Evolutionary conservation across 768 basidiomycete genomes (phyloP), one percentile per base, ranked within the genome.

Genomic region (Ephemerocybe angulata): DNA sequence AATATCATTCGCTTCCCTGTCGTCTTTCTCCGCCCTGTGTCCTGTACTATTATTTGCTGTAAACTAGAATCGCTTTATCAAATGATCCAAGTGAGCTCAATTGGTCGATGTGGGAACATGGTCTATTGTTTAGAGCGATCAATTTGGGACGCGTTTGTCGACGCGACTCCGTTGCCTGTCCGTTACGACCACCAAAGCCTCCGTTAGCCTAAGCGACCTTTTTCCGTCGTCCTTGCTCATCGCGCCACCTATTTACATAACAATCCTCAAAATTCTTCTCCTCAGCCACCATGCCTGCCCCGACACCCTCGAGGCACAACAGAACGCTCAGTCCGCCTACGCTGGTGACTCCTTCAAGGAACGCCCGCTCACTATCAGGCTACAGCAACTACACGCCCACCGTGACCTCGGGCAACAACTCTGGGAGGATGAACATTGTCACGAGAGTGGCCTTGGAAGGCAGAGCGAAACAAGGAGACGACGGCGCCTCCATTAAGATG

Each of bases 381-480:
- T 70, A 60, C 54, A 70, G 65, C 37, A 71, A 67, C 52, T 79
- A 80, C 44, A 70, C 80, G 4, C 76, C 80, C 21, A 80, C 79
- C 3, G 60, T 80, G 37, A 79, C 76, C 0, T 70, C 78, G 10
- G 71, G 67, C 22, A 71, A 74, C 7, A 70, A 71, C 19, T 70
- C 68, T 53, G 74, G 75, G 48, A 84, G 80, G 63, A 62, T 84
- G 49, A 88, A 88, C 63, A 72, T 90, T 15, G 87, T 90, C 3
- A 84, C 87, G 44, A 85, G 86, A 49, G 77, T 90, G 29, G 84
- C 83, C 22, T 81, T 91, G 47, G 86, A 89, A 63, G 89, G 88
- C 28, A 85, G 83, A 68, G 83, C 84, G 21, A 86, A 82, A 67
- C 78, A 80, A 53, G 81, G 78, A 1, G 73, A 80, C 42, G 86